Evolutionary conservation across 1,284 basidiomycete species (phyloP).

Genomic region (Phlebopus sp.): DNA sequence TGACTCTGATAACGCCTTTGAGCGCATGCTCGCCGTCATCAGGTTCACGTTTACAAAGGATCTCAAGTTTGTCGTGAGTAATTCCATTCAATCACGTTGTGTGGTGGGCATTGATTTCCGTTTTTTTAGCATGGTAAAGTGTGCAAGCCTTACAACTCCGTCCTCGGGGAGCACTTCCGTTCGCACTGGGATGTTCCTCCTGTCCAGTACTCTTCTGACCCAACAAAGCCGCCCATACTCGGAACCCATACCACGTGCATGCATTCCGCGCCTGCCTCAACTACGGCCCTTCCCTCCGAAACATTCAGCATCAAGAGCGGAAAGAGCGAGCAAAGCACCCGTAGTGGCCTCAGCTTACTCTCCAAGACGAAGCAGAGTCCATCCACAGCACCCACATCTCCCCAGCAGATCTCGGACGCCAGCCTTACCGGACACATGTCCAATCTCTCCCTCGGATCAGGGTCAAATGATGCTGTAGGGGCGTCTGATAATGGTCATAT

Average conservation of each 20-base stretch:
- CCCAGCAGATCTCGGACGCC: slow-evolving; percentile 39
- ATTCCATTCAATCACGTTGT: neutral
- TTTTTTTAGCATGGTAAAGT: slow-evolving; percentile 73
- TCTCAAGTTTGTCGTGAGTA: slow-evolving; percentile 85
- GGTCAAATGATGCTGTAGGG: slow-evolving; percentile 12
- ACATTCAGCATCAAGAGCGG: slow-evolving; percentile 53
- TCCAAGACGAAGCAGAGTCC: slow-evolving; percentile 49
- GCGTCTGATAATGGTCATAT: slow-evolving; percentile 30
- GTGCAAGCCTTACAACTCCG: slow-evolving; percentile 95
- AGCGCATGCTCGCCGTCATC: slow-evolving; percentile 88
- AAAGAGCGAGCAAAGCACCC: slow-evolving; percentile 43
- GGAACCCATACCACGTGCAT: slow-evolving; percentile 41
- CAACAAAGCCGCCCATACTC: slow-evolving; percentile 45
- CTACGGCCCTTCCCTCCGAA: slow-evolving; percentile 37
- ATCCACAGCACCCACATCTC: slow-evolving; percentile 58
- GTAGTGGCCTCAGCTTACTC: slow-evolving; percentile 52
- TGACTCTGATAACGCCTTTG: slow-evolving; percentile 85
- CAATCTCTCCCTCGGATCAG: slow-evolving; percentile 51
- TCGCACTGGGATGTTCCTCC: slow-evolving; percentile 83
- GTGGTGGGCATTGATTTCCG: slow-evolving; percentile 5
- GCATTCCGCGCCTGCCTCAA: slow-evolving; percentile 26
- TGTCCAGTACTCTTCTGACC: slow-evolving; percentile 49
- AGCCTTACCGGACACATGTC: slow-evolving; percentile 55
- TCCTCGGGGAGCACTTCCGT: slow-evolving; percentile 90
- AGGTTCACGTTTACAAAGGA: slow-evolving; percentile 93